phyloP scores from a whole-genome alignment of 805 yeast genomes.

The Pichia nanzhaoensis region DNA sequence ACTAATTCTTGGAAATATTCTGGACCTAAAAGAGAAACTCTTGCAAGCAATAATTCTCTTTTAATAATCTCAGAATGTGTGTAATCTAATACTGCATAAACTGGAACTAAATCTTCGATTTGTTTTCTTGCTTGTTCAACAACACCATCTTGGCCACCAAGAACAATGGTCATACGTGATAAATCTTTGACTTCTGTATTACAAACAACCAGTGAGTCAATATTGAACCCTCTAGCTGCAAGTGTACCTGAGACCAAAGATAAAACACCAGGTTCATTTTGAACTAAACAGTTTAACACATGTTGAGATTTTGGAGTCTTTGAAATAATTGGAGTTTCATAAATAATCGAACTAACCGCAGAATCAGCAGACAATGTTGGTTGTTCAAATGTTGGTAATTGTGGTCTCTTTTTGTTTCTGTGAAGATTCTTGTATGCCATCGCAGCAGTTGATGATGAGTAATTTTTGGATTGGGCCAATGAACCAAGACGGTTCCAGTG shows the following conservation, averaged over 20 bases:
- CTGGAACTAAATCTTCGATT: constrained; percentile 96
- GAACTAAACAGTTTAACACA: constrained; percentile 92
- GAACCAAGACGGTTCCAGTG: constrained; percentile 9
- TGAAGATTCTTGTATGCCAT: constrained; percentile 90
- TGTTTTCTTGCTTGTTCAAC: constrained; percentile 98
- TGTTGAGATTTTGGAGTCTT: constrained; percentile 69
- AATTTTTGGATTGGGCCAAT: constrained; percentile 1
- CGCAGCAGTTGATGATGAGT: constrained; percentile 81
- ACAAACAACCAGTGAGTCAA: constrained; percentile 94
- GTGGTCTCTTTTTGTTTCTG: constrained; percentile 79
- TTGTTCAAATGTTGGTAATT: constrained; percentile 86
- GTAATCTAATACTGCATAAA: constrained; percentile 95
- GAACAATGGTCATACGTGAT: constrained; percentile 93
- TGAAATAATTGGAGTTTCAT: constrained; percentile 75
- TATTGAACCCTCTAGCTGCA: constrained; percentile 98
- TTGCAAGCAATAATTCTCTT: constrained; percentile 85
- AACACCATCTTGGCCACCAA: constrained; percentile 91
- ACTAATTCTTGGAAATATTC: constrained; percentile 94
- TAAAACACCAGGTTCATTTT: constrained; percentile 97
- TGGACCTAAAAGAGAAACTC: constrained; percentile 93
- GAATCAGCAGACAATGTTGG: constrained; percentile 96
- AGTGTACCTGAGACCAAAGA: constrained; percentile 89
- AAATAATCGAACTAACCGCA: constrained; percentile 91
- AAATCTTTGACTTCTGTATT: constrained; percentile 93
- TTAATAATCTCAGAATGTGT: constrained; percentile 82